phyloP scores from a whole-genome alignment of 2,329 filamentous ascomycete species.

The Beauveria asiatica region DNA sequence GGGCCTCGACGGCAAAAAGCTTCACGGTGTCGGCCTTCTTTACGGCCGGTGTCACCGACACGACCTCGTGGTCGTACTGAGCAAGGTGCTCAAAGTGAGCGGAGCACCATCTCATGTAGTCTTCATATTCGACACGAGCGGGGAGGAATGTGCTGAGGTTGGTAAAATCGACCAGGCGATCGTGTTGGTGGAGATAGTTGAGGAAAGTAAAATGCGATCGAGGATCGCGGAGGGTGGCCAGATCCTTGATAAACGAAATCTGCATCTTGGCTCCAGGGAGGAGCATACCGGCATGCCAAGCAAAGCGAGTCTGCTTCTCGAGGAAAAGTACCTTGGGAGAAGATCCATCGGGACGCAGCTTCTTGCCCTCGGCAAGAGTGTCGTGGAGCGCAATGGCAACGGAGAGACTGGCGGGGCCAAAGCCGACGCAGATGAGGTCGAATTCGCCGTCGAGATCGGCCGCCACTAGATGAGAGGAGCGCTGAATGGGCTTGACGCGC shows the following conservation, averaged over 20 bases:
- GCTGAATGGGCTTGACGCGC: background rate
- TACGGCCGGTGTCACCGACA: slow-evolving; percentile 57
- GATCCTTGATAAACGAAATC: slow-evolving; percentile 94
- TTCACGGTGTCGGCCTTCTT: slow-evolving; percentile 42
- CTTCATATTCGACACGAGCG: slow-evolving; percentile 80
- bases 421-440: slow-evolving; percentile 85
- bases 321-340: slow-evolving; percentile 73
- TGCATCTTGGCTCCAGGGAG: slow-evolving; percentile 93
- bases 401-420: slow-evolving; percentile 83
- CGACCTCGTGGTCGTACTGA: slow-evolving; percentile 68
- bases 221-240: slow-evolving; percentile 82
- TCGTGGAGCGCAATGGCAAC: slow-evolving; percentile 87
- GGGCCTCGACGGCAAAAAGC: slow-evolving; percentile 59
- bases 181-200: slow-evolving; percentile 80
- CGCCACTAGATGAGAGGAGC: slow-evolving; percentile 33
- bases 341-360: slow-evolving; percentile 31
- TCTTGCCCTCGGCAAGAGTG: slow-evolving; percentile 45
- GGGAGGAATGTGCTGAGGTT: slow-evolving; percentile 87
- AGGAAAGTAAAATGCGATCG: slow-evolving; percentile 89
- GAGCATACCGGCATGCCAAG: slow-evolving; percentile 95
- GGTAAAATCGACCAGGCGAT: slow-evolving; percentile 79
- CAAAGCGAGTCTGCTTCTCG: slow-evolving; percentile 74
- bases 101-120: slow-evolving; percentile 92
- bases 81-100: slow-evolving; percentile 66
- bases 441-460: slow-evolving; percentile 56